These are phyloP conservation scores for Ilyonectria sp. DNA, from an alignment of 2,329 filamentous ascomycete species.

Conservation along the genomic window DNA sequence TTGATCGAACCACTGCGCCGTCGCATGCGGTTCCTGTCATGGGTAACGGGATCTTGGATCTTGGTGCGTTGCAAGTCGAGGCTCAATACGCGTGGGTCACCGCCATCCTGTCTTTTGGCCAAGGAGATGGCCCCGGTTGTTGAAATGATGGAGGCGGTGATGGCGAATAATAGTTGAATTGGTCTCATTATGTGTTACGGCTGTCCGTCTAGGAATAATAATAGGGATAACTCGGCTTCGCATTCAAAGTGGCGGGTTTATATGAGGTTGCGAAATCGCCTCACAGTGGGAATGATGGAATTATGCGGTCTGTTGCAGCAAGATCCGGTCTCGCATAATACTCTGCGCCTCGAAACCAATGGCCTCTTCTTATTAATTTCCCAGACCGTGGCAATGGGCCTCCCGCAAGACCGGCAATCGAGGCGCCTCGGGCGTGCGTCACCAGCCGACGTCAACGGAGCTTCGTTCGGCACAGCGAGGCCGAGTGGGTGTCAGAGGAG, in stretches of 20 bases:
- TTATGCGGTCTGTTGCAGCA: neutral
- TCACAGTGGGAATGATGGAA: neutral
- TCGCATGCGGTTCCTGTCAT: conserved; percentile 60
- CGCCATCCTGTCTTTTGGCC: conserved; percentile 48
- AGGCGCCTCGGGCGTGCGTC: conserved; percentile 35
- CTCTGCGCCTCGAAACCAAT: neutral
- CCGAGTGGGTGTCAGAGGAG: conserved; percentile 22
- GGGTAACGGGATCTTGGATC: conserved; percentile 58
- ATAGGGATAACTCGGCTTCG: neutral
- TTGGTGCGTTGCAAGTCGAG: conserved; percentile 58
- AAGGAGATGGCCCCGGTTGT: conserved; percentile 48
- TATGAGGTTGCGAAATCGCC: neutral
- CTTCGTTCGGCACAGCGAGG: conserved; percentile 25
- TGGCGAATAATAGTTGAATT: conserved; percentile 44
- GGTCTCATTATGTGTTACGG: conserved; percentile 55
- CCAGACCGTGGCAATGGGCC: conserved; percentile 21
- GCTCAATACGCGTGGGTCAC: conserved; percentile 60
- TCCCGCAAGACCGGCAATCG: conserved; percentile 11
- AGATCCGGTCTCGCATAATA: neutral
- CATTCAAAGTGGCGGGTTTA: neutral
- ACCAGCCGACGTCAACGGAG: conserved; percentile 44
- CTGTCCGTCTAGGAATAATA: conserved; percentile 4
- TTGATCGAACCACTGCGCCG: conserved; percentile 60
- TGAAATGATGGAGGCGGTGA: conserved; percentile 45
- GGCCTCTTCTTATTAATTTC: conserved; percentile 7